Base-by-base conservation (phyloP, 163 green algal genomes). In the Scenedesmus sp. region DNA sequence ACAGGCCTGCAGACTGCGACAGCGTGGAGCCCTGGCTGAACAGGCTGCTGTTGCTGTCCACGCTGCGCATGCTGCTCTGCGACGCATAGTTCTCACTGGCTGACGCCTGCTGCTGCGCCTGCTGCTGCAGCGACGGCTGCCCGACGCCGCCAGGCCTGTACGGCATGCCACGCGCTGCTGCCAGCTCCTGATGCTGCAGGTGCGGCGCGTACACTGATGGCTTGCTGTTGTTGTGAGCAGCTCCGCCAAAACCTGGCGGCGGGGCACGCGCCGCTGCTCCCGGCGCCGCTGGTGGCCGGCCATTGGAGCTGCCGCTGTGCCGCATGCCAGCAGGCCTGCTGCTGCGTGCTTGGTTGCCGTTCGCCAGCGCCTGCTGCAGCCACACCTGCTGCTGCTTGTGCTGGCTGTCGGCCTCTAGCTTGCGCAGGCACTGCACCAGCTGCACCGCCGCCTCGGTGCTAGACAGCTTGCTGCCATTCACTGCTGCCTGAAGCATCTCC, bases 31-130 rank as follows among this genome's bases (percentile, higher is more conserved):
- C 81, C 40, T 92, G 88, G 65, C 88, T 92, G 78, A 89, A 84
- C 56, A 92, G 53, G 88, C 88, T 92, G 81, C 81, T 82, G 78
- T 70, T 87, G 81, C 88, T 92, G 88, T 92, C 88, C 24, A 88
- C 81, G 42, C 88, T 92, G 68, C 53, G 88, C 81, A 89, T 89
- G 61, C 88, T 92, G 81, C 88, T 73, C 30, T 89, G 53, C 24
- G 51, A 82, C 24, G 87, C 43, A 30, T 91, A 81, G 13, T 79
- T 51, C 49, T 80, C 42, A 24, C 42, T 89, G 0, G 44, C 70
- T 12, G 26, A n/a, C 30, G 30, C 43, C 33, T 44, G 46, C 49
- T 44, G n/a, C 65, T 89, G 85, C 46, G 24, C 44, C 73, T 42
- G 87, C 40, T 65, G 73, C 35, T 9, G 42, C 37, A 44, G 24